These are phyloP conservation scores for Teratosphaeria nubilosa DNA, from an alignment of 2,329 filamentous ascomycete genomes.

Conservation along the genomic window DNA sequence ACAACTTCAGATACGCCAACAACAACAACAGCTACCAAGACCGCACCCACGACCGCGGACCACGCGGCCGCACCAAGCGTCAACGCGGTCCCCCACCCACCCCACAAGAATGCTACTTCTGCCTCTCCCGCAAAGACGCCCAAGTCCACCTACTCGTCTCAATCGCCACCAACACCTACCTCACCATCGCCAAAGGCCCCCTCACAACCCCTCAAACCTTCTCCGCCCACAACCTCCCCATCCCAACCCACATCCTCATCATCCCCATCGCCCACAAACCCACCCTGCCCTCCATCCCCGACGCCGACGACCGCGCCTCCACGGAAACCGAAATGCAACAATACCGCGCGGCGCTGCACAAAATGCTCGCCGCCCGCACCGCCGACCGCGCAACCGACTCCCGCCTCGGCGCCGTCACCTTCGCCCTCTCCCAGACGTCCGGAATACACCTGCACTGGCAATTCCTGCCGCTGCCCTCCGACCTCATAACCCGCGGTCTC, in stretches of 20 bases:
- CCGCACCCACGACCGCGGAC: slow-evolving; percentile 25
- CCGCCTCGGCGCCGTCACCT: slow-evolving; percentile 73
- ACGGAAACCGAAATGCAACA: slow-evolving; percentile 73
- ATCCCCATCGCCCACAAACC: slow-evolving; percentile 77
- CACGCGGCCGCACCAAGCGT: slow-evolving; percentile 28
- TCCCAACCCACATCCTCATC: slow-evolving; percentile 81
- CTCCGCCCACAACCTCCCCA: slow-evolving; percentile 64
- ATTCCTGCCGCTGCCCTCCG: slow-evolving; percentile 63
- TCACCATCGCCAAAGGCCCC: slow-evolving; percentile 88
- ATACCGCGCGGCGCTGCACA: slow-evolving; percentile 67
- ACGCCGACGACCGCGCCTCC: slow-evolving; percentile 40
- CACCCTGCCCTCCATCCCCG: slow-evolving; percentile 58
- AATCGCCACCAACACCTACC: slow-evolving; percentile 76
- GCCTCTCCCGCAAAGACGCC: slow-evolving; percentile 74
- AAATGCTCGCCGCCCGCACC: slow-evolving; percentile 50
- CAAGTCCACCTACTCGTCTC: slow-evolving; percentile 82
- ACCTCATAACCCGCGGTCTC: slow-evolving; percentile 59
- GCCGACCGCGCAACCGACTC: slow-evolving; percentile 32
- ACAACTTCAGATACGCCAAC: slow-evolving; percentile 42
- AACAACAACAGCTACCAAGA: slow-evolving; percentile 37
- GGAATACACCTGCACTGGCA: slow-evolving; percentile 94
- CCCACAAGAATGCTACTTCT: slow-evolving; percentile 87
- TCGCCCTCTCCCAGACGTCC: slow-evolving; percentile 74
- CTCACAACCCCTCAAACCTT: slow-evolving; percentile 65
- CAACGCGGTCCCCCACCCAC: slow-evolving; percentile 26